phyloP scores from a whole-genome alignment of 345 rosid species.

The Citrus maxima region DNA sequence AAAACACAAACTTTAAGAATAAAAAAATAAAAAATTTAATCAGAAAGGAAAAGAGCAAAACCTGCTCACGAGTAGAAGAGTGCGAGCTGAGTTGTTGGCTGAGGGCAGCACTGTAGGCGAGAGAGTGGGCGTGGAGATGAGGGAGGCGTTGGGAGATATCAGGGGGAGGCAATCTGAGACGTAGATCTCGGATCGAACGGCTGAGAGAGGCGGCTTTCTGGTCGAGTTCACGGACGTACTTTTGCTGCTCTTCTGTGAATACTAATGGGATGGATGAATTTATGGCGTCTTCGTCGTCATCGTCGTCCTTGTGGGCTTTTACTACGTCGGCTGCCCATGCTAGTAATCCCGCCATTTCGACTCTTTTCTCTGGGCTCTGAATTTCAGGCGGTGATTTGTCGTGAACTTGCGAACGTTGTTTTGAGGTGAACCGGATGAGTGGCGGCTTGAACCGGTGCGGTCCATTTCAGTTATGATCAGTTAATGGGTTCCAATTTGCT shows the following conservation, averaged over 20 bases:
- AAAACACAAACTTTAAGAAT: background rate
- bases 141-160: conserved; percentile 91
- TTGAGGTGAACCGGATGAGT: background rate
- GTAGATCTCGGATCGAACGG: conserved; percentile 86
- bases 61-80: conserved; percentile 92
- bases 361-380: background rate
- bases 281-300: conserved; percentile 27
- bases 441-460: background rate
- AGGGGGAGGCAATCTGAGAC: conserved; percentile 76
- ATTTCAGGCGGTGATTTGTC: background rate
- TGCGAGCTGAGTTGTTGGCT: conserved; percentile 92
- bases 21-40: background rate
- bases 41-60: conserved; percentile 6
- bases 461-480: background rate
- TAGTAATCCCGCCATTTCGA: conserved; percentile 71
- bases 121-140: conserved; percentile 85
- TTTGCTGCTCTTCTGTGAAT: conserved; percentile 64
- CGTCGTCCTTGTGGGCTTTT: conserved; percentile 49
- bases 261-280: conserved; percentile 41
- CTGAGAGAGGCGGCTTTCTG: conserved; percentile 63
- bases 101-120: conserved; percentile 88
- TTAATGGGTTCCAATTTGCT: background rate
- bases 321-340: conserved; percentile 99
- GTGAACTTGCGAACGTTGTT: background rate
- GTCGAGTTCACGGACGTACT: conserved; percentile 63